phyloP scores from a whole-genome alignment of 192 early-diverging fungal species.

The Hyaloraphidium curvatum region DNA sequence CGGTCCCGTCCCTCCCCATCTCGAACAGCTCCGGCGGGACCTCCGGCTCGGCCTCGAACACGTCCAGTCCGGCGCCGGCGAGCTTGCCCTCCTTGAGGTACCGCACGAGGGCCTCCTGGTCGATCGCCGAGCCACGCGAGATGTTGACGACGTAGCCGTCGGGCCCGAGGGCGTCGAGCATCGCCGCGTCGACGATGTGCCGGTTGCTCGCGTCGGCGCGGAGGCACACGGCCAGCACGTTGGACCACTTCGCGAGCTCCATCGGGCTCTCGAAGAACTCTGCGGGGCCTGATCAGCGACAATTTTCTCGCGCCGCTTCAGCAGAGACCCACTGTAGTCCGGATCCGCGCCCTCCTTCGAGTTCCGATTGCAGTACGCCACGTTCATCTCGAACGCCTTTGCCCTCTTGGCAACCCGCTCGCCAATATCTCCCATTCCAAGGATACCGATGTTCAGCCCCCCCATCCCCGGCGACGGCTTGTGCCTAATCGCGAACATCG shows the following conservation, averaged over 20 bases:
- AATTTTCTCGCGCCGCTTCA: too few species aligned
- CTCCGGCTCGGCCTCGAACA: constrained; percentile 26
- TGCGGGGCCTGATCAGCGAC: too few species aligned
- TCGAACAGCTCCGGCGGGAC: constrained; percentile 11
- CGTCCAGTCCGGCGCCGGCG: constrained; percentile 23
- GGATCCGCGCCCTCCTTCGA: neutral
- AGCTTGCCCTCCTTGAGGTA: constrained; percentile 18
- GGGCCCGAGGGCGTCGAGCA: constrained; percentile 16
- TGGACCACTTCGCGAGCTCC: neutral
- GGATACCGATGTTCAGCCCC: neutral
- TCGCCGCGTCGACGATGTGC: constrained; percentile 10
- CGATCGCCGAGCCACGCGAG: constrained; percentile 18
- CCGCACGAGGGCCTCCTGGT: constrained; percentile 17
- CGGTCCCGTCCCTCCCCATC: neutral
- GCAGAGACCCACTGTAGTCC: neutral
- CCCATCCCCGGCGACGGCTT: neutral
- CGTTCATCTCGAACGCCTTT: neutral
- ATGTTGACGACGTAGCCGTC: constrained; percentile 21
- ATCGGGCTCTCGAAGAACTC: neutral
- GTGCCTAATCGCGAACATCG: too few species aligned
- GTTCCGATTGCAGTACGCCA: neutral
- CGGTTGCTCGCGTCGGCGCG: neutral
- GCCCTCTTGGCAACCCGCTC: neutral
- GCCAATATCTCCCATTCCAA: neutral
- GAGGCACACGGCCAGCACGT: constrained; percentile 1